Evolutionary conservation across 139 green algal species (phyloP), one percentile per base, ranked within the genome.

Genomic region (Spirogloea muscicola): DNA sequence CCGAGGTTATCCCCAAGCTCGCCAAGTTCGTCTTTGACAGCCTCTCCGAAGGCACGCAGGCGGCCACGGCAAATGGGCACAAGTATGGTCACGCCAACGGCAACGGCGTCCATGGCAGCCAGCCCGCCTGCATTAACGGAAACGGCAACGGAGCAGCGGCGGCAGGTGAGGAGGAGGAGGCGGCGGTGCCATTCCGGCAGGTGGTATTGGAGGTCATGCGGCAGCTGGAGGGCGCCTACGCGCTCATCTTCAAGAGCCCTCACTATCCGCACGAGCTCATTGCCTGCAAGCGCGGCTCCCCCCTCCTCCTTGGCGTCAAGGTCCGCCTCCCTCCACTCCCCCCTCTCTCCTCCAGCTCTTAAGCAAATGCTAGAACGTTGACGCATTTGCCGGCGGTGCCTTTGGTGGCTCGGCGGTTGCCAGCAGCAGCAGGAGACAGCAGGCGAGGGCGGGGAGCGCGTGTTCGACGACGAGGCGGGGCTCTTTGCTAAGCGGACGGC

Each of bases 1-100:
- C 95, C 6, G 95, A 99, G 83, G 94, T 98, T 62, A 96, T 99
- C 58, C 91, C 93, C 39, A 98, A 99, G 88, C 91, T 99, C n/a
- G 91, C 87, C 82, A 91, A 92, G 74, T 98, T 91, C 66, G 58
- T 97, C 7, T 96, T 91, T 77, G 68, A 89, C 63, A 80, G 86
- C 33, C 77, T 92, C 69, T 10, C 38, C 16, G 68, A 49, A 21
- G 61, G 36, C 49, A 9, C 16, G 16, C 41, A 27, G 43, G 18
- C 18, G 27, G 27, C 13, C 27, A 37, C 18, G 16, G 7, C 3
- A 10, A 51, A 16, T 16, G 48, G 13, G 7, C 41, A 31, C 57
- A 49, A 2, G 0, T 29, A 33, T 68, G 5, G 44, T 10, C 38
- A 33, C 44, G 10, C 3, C 49, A 18, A 38, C 13, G 27, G 27